phyloP scores from a whole-genome alignment of 768 basidiomycete genomes.

The Tricholomella constricta region DNA sequence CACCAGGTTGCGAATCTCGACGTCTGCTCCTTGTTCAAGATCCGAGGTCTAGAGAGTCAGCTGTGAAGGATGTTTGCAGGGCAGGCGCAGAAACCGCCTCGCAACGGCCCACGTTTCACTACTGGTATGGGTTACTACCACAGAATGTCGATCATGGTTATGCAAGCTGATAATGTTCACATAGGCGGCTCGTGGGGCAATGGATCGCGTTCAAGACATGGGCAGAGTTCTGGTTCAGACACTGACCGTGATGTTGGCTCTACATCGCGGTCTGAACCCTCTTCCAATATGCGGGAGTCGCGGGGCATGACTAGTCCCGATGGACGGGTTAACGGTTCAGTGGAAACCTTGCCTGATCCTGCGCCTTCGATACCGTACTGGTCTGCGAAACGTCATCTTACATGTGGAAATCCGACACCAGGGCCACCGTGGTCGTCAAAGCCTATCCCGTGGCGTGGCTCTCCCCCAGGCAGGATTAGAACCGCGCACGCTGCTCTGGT shows the following conservation, averaged over 20 bases:
- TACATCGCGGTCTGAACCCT: constrained; percentile 50
- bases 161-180: background rate
- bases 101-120: constrained; percentile 28
- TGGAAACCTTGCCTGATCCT: constrained; percentile 47
- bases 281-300: constrained; percentile 39
- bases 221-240: constrained; percentile 50
- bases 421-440: constrained; percentile 66
- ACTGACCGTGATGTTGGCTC: constrained; percentile 55
- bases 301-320: constrained; percentile 35
- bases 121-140: constrained; percentile 21
- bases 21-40: background rate
- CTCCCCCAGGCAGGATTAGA: constrained; percentile 83
- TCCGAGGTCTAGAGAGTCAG: background rate
- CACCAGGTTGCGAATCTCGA: constrained; percentile 1
- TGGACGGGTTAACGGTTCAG: constrained; percentile 42
- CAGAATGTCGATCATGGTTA: background rate
- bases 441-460: constrained; percentile 77
- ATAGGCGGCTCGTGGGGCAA: constrained; percentile 36
- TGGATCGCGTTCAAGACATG: constrained; percentile 22
- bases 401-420: constrained; percentile 83
- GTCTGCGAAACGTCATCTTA: constrained; percentile 89
- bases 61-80: constrained; percentile 15
- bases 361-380: constrained; percentile 78
- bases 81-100: constrained; percentile 17
- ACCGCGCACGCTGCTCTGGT: constrained; percentile 88